Evolutionary conservation across 371 early-diverging fungal genomes (phyloP), one percentile per base, ranked within the genome.

Genomic region (Circinella umbellata): DNA sequence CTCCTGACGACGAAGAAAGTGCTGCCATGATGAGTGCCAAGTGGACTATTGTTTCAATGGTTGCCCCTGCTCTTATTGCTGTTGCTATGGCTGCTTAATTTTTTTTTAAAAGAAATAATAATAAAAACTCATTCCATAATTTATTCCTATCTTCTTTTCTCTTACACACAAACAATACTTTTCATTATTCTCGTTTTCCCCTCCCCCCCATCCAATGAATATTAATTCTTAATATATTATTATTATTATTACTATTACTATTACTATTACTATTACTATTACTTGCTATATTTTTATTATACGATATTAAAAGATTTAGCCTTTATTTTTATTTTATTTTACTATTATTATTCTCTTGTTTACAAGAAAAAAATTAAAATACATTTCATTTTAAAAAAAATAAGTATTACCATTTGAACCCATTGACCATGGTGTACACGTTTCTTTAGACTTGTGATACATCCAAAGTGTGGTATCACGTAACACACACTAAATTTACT

Each of bases 401-500:
- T n/a, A n/a, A n/a, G n/a, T n/a, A n/a, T 51, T 51, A 17, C 14
- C 51, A 17, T 51, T n/a, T 17, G n/a, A n/a, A 51, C 51, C 51
- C 51, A 51, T n/a, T 17, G 51, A 51, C 51, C 51, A 51, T 51
- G 17, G 51, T n/a, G 14, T 5, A 51, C 51, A 51, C 51, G 51
- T 51, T 51, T 17, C 15, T 51, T 51, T 51, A 51, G 51, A 51
- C 51, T 51, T n/a, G 51, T 51, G n/a, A 51, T 51, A n/a, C 51
- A 15, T 15, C 27, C 0, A 27, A 27, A 27, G 0, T 9, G 9
- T 47, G 47, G 47, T n/a, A n/a, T 51, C 1, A 51, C 8, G 51
- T 51, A 13, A n/a, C 51, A 51, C 51, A 51, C 51, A 51, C 51
- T 51, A 51, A 51, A 51, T 13, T 51, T 8, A 51, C 47, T 4